phyloP scores from a whole-genome alignment of 768 basidiomycete genomes.

The Tricholoma bakamatsutake region DNA sequence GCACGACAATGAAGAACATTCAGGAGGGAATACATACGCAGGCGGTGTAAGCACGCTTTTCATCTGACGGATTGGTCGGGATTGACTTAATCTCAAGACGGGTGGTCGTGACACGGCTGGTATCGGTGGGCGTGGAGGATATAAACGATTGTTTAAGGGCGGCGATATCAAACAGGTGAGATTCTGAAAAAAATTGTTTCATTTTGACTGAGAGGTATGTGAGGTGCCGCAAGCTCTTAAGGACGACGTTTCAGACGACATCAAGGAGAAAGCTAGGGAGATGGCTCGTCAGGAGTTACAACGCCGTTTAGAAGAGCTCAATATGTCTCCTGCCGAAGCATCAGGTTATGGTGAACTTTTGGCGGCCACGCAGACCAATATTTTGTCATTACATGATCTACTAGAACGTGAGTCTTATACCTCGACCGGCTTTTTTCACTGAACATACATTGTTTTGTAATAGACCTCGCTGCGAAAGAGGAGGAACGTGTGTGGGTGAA shows the following conservation, averaged over 20 bases:
- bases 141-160: conserved; percentile 58
- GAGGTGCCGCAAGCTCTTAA: conserved; percentile 51
- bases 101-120: conserved; percentile 65
- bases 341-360: conserved; percentile 49
- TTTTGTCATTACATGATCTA: conserved; percentile 52
- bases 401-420: conserved; percentile 49
- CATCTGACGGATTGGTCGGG: neutral
- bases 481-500: conserved; percentile 71
- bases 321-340: conserved; percentile 53
- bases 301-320: conserved; percentile 54
- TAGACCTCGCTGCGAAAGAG: conserved; percentile 62
- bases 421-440: neutral
- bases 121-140: conserved; percentile 60
- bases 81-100: conserved; percentile 31
- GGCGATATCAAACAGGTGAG: conserved; percentile 58
- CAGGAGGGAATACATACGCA: conserved; percentile 59
- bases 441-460: neutral
- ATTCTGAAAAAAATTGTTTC: neutral
- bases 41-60: conserved; percentile 43
- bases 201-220: neutral
- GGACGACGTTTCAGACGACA: conserved; percentile 51
- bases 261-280: conserved; percentile 57
- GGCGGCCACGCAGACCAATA: conserved; percentile 51
- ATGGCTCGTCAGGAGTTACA: conserved; percentile 63
- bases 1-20: conserved; percentile 57